Percentiles rank a stretch among this genome's conserved stretches.
phyloP scores from a whole-genome alignment of 352 stramenopile species.

The Pythium aristosporum region DNA sequence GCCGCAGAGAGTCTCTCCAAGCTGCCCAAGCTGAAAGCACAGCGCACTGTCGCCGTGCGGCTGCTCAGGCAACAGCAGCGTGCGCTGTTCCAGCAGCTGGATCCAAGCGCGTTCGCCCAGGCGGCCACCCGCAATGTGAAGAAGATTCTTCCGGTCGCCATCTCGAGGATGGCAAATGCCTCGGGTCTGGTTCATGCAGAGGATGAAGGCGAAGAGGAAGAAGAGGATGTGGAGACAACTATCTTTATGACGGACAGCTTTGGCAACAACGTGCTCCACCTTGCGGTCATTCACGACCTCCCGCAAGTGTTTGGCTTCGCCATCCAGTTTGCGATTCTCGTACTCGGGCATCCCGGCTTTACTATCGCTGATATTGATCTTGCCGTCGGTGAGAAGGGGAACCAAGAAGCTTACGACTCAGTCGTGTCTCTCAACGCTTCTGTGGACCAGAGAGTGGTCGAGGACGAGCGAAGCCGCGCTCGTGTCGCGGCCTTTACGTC shows the following conservation, averaged over 20 bases:
- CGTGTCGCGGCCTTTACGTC: conserved; percentile 17
- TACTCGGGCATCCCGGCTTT: conserved; percentile 22
- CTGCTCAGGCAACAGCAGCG: no score
- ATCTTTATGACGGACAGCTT: no score
- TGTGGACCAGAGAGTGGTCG: background rate
- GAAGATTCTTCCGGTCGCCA: no score
- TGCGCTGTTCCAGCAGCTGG: conserved; percentile 16
- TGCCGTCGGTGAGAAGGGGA: background rate
- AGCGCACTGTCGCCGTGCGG: no score
- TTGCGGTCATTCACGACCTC: conserved; percentile 30
- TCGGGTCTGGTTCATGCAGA: no score
- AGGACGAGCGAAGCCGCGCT: conserved; percentile 11
- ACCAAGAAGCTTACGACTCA: background rate
- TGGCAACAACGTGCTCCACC: no score
- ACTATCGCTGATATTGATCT: background rate
- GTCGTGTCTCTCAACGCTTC: background rate
- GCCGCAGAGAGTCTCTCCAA: no score
- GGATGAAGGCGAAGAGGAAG: no score
- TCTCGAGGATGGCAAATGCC: no score
- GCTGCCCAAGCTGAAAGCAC: no score
- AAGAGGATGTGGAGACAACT: no score
- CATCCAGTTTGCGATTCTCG: conserved; percentile 44
- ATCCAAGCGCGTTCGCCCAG: conserved; percentile 14
- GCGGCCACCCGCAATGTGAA: conserved; percentile 19
- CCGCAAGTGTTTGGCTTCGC: conserved; percentile 59